Evolutionary conservation across 495 filamentous ascomycete genomes (phyloP).

Genomic region (Trichoderma virens): DNA sequence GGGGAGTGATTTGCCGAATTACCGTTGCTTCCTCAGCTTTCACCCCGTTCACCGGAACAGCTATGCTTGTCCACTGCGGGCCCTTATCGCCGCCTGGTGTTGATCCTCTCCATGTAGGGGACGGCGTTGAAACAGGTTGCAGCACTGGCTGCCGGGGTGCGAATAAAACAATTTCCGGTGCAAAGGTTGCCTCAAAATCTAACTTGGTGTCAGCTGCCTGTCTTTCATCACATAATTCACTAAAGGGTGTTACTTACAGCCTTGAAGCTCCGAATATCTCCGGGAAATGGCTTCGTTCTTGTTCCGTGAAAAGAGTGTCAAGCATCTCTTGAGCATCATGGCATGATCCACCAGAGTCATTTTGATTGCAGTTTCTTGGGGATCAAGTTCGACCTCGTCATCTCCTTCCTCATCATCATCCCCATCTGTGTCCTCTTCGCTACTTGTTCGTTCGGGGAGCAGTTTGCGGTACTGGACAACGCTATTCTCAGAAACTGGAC

Average conservation of each 20-base stretch:
- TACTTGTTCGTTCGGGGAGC: conserved; percentile 41
- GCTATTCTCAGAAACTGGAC: conserved; percentile 56
- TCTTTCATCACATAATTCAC: conserved; percentile 14
- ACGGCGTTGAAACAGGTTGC: conserved; percentile 26
- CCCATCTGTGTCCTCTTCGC: conserved; percentile 39
- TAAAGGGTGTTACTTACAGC: conserved; percentile 36
- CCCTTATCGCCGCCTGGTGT: conserved; percentile 14
- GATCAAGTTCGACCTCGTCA: conserved; percentile 45
- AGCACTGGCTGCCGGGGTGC: conserved; percentile 29
- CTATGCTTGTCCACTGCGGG: conserved; percentile 18
- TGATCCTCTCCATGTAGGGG: conserved; percentile 31
- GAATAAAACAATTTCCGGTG: conserved; percentile 52
- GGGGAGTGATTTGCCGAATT: conserved; percentile 29
- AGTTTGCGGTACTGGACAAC: conserved; percentile 70
- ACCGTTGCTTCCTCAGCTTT: conserved; percentile 31
- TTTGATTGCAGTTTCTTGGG: conserved; percentile 75
- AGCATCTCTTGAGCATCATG: conserved; percentile 72
- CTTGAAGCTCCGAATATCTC: conserved; percentile 36
- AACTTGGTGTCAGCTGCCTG: neutral
- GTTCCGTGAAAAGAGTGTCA: conserved; percentile 61
- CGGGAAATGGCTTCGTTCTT: conserved; percentile 37
- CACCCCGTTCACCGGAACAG: conserved; percentile 24
- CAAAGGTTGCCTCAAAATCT: conserved; percentile 56
- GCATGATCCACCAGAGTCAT: conserved; percentile 86
- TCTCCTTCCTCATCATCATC: conserved; percentile 40